Evolutionary conservation across 345 rosid species (phyloP), one percentile per base, ranked within the genome.

Genomic region (Alliaria petiolata): DNA sequence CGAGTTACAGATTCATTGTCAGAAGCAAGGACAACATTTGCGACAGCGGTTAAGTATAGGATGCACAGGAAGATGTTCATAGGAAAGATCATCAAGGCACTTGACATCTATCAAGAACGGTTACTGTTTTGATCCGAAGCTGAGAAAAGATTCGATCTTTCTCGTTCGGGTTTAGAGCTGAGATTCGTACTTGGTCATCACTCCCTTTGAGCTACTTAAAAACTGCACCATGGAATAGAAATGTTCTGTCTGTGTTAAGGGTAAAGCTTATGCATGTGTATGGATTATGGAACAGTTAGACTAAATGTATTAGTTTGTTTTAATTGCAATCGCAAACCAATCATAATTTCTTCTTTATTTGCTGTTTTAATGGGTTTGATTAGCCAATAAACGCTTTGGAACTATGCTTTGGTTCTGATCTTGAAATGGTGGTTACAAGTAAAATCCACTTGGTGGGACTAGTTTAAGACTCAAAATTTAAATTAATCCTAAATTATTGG

Each of bases 41-140:
- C 76, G 17, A 74, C 84, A 7, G 93, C 91, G 9, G 81, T 93
- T 67, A 89, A 84, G 87, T 93, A 91, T 54, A 85, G 97, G 76
- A 54, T 89, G 85, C 87, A 93, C 69, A 80, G 89, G 69, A 93
- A 93, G 81, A 66, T 84, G 82, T 83, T 89, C 53, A 74, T 89
- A 13, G 76, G 86, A 81, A 93, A 93, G 79, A 85, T 84, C 60
- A 79, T 83, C 72, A 71, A 76, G 75, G 90, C 97, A 43, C 81
- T 91, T 77, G 90, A 84, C 14, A 76, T 89, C 46, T 91, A 91
- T 82, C 95, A 87, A 77, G 96, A 89, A 35, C 77, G 82, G 45
- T 79, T 91, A 76, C 70, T 91, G 71, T 91, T 80, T 68, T 91
- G 69, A 77, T 76, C 52, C 19, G 34, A 31, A 46, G 35, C 19